Evolutionary conservation across 129 eudicot genomes (phyloP).

Genomic region (Ambrosia artemisiifolia): DNA sequence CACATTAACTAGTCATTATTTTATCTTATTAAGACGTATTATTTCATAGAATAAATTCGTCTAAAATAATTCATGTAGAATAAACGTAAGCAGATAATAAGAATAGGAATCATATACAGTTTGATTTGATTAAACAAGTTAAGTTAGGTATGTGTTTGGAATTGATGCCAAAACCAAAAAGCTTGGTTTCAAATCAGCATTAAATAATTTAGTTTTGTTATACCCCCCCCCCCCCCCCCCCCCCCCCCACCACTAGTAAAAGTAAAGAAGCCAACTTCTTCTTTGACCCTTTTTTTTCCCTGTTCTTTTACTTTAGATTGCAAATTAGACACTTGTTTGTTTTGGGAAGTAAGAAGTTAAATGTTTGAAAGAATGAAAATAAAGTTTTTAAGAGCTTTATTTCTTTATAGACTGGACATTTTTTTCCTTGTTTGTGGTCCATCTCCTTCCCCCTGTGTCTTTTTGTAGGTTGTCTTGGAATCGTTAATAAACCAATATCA

Average conservation of each 20-base stretch:
- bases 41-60: constrained; percentile 6
- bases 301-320: neutral
- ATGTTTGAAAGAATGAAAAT: constrained; percentile 2
- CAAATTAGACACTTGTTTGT: constrained; percentile 9
- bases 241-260: constrained; percentile 2
- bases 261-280: constrained; percentile 30
- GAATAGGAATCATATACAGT: constrained; percentile 28
- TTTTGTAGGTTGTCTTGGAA: constrained; percentile 23
- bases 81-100: neutral
- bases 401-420: neutral
- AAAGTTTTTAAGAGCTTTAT: neutral
- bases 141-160: constrained; percentile 36
- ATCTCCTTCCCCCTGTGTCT: neutral
- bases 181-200: constrained; percentile 17
- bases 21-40: neutral
- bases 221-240: neutral
- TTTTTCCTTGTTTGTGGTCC: constrained; percentile 13
- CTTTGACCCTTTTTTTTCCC: neutral
- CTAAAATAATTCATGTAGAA: constrained; percentile 17
- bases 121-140: constrained; percentile 23
- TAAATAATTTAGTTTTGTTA: constrained; percentile 18
- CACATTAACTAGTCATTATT: neutral
- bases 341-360: constrained; percentile 2
- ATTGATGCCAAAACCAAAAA: constrained; percentile 33
- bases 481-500: constrained; percentile 15